Base-by-base conservation (phyloP, 1,284 basidiomycete species). In the Coniferiporia weirii region DNA sequence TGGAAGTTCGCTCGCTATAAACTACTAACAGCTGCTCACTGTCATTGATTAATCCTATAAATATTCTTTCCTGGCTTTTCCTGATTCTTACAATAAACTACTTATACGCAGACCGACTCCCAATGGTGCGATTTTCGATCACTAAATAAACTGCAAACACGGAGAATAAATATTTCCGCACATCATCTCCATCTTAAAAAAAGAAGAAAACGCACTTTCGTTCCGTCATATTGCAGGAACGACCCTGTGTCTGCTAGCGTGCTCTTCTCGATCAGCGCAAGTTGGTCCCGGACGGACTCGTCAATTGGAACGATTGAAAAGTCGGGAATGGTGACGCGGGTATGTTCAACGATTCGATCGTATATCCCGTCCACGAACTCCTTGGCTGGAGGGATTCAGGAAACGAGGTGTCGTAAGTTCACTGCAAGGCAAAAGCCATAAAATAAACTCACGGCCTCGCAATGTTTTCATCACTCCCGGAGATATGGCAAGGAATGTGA, bases 391-490 rank as follows among this genome's bases (percentile, higher is more conserved):
- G 27, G 27, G 27, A 3, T 27, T 27, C 27, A 27, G 5, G 27
- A 27, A 27, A 27, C 27, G 27, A 27, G 27, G 5, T 5, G 27
- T 3, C 27, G 27, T 27, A 27, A 27, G 27, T 5, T 27, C 5
- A 2, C 27, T 27, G 27, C 27, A 27, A 50, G 17, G 40, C 12
- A 46, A 44, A 34, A n/a, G 44, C 45, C 19, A 46, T 15, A 15
- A 27, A 20, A 17, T 27, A 19, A 57, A 54, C 10, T 57, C 27
- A 61, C 54, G 50, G 6, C 54, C 54, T 7, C 32, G 40, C 38
- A 61, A 46, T 1, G 65, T 67, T 54, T 66, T 60, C 13, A 69
- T 65, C 40, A 65, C 47, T 19, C 68, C 68, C 12, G 68, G 68
- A 34, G 60, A 48, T 35, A 67, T 54, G 6, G 63, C 57, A 12